A percentile compares a stretch with the other conserved stretches of the same genome.
Evolutionary conservation across 2,329 filamentous ascomycete species (phyloP).

Genomic region (Trichocomaceae sp.): DNA sequence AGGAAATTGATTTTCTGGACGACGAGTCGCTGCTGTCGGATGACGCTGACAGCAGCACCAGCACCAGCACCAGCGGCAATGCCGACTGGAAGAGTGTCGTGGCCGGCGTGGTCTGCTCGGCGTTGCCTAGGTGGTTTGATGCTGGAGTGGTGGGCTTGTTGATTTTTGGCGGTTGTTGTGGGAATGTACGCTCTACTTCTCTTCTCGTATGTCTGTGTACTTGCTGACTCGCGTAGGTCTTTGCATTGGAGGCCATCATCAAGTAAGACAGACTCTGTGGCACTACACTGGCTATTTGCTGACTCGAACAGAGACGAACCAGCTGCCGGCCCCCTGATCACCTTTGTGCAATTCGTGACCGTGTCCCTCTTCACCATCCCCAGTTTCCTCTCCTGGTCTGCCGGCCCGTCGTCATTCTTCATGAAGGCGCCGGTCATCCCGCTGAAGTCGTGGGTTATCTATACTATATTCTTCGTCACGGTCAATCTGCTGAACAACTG

Average conservation of each 20-base stretch:
- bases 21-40: not conserved
- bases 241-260: slow-evolving; percentile 88
- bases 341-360: slow-evolving; percentile 82
- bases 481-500: slow-evolving; percentile 98
- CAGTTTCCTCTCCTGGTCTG: slow-evolving; percentile 61
- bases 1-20: not conserved
- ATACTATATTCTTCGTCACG: slow-evolving; percentile 82
- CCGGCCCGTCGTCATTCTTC: slow-evolving; percentile 60
- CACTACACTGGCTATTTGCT: slow-evolving; percentile 11
- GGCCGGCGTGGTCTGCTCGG: slow-evolving; percentile 20
- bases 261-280: slow-evolving; percentile 55
- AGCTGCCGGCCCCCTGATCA: slow-evolving; percentile 66
- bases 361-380: slow-evolving; percentile 72
- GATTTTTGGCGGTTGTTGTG: slow-evolving; percentile 94
- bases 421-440: slow-evolving; percentile 74
- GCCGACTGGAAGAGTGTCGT: slow-evolving; percentile 16
- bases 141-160: slow-evolving; percentile 65
- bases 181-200: slow-evolving; percentile 60
- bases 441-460: slow-evolving; percentile 74
- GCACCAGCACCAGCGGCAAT: not conserved
- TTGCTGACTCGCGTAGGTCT: slow-evolving; percentile 55
- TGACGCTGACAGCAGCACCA: not conserved
- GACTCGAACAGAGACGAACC: slow-evolving; percentile 8
- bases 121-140: slow-evolving; percentile 55
- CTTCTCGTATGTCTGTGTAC: slow-evolving; percentile 7